Conservation (phyloP, 768 basidiomycete species). For the Solioccasus polychromus region DNA sequence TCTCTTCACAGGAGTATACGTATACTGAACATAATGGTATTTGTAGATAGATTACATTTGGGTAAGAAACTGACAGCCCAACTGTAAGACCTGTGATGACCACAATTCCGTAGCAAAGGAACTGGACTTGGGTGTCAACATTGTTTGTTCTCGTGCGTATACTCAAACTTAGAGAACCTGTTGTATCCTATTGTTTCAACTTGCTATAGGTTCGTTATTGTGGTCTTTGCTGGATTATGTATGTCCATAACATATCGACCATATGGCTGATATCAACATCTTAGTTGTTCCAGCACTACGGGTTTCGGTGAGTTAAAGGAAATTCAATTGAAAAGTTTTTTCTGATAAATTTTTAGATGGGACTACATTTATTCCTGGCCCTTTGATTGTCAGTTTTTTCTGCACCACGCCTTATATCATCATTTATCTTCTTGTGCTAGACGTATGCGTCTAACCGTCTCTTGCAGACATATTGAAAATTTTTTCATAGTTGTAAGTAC, state of each 20-base stretch:
- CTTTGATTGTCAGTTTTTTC: not conserved
- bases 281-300: too few species aligned
- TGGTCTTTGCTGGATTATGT: conserved; percentile 1
- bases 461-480: not conserved
- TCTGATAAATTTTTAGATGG: not conserved
- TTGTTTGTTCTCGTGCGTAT: not conserved
- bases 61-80: not conserved
- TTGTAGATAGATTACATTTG: conserved; percentile 4
- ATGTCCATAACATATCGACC: not conserved
- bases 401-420: not conserved
- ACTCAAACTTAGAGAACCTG: too few species aligned
- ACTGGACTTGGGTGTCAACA: conserved; percentile 2
- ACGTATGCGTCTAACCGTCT: not conserved
- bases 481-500: not conserved
- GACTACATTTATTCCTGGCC: not conserved
- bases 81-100: not conserved
- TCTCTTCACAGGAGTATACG: too few species aligned
- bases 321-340: not conserved
- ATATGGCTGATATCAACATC: too few species aligned
- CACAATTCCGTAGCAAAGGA: not conserved
- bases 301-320: too few species aligned
- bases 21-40: too few species aligned
- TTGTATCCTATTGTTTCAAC: too few species aligned
- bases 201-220: conserved; percentile 1
- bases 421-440: not conserved